Evolutionary conservation across 345 rosid genomes (phyloP).

Genomic region (Psidium guajava): DNA sequence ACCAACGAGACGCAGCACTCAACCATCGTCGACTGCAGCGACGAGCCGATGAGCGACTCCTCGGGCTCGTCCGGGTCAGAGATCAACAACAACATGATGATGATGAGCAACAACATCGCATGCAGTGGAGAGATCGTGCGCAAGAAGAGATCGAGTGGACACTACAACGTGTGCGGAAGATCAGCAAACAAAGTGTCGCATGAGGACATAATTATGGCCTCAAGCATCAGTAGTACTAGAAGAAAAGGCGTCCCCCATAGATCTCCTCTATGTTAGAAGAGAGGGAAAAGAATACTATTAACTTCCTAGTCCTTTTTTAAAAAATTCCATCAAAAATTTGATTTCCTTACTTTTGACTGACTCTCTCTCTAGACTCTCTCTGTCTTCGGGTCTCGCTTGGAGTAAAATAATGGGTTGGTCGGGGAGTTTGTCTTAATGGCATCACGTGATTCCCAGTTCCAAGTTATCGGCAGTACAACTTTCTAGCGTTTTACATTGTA

Average conservation of each 20-base stretch:
- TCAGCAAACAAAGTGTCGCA: conserved; percentile 38
- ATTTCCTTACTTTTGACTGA: conserved; percentile 13
- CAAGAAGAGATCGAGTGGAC: conserved; percentile 62
- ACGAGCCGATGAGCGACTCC: conserved; percentile 59
- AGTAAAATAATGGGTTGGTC: conserved; percentile 45
- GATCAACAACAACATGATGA: not conserved
- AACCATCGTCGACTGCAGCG: conserved; percentile 50
- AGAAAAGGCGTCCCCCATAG: conserved; percentile 94
- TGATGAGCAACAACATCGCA: not conserved
- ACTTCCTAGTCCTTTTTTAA: not conserved
- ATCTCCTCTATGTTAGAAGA: conserved; percentile 68
- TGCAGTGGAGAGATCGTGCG: not conserved
- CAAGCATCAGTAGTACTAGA: conserved; percentile 44
- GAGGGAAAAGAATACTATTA: not conserved
- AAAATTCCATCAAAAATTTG: not conserved
- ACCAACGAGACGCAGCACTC: conserved; percentile 49
- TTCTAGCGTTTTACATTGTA: conserved; percentile 5
- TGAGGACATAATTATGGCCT: conserved; percentile 55
- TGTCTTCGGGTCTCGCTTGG: conserved; percentile 1
- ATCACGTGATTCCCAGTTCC: conserved; percentile 77
- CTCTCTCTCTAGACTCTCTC: not conserved
- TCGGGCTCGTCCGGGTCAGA: conserved; percentile 55
- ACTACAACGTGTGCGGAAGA: conserved; percentile 39
- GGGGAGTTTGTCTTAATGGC: conserved; percentile 69
- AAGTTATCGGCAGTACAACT: conserved; percentile 23